Evolutionary conservation across 345 rosid genomes (phyloP).

Genomic region (Arabidopsis arenosa): DNA sequence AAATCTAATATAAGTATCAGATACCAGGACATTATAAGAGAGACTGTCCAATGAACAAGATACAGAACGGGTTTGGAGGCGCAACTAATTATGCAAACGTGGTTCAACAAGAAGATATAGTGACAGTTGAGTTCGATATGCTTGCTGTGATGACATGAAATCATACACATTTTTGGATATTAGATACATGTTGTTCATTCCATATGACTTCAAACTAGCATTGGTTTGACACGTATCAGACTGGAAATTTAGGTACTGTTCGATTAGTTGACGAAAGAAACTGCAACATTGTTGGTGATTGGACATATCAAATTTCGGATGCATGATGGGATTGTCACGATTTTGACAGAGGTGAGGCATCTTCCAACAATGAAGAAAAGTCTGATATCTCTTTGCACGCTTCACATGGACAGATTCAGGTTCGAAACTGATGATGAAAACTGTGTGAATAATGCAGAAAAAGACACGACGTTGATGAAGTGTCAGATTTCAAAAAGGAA

Average conservation of each 20-base stretch:
- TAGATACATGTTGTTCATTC: not conserved
- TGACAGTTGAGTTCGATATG: not conserved
- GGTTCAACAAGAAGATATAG: not conserved
- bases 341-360: not conserved
- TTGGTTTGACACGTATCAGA: not conserved
- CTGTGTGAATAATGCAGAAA: too few relatives aligned
- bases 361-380: not conserved
- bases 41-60: not conserved
- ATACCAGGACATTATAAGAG: not conserved
- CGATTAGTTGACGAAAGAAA: not conserved
- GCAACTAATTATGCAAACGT: not conserved
- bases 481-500: too few relatives aligned
- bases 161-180: not conserved
- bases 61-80: accelerated
- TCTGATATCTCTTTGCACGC: not conserved
- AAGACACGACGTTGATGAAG: too few relatives aligned
- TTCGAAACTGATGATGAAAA: too few relatives aligned
- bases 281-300: not conserved
- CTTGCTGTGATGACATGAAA: not conserved
- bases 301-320: not conserved
- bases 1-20: not conserved
- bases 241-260: not conserved
- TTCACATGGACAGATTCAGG: too few relatives aligned
- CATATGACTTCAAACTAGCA: not conserved
- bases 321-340: not conserved